phyloP scores from a whole-genome alignment of 495 filamentous ascomycete species.

The Pseudomonodictys pantanalensis region DNA sequence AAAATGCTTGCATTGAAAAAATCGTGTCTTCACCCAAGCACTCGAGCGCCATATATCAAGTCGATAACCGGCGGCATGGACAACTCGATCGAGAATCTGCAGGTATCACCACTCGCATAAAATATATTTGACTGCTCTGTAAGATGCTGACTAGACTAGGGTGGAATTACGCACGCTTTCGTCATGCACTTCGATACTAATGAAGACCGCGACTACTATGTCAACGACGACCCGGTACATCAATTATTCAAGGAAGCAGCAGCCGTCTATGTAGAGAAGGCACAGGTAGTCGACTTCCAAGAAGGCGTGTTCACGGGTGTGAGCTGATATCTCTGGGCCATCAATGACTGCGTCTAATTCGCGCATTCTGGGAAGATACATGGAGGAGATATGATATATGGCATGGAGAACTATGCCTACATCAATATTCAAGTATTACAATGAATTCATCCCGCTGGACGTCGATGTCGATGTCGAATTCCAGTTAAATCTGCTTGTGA shows the following conservation, averaged over 20 bases:
- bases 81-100: slow-evolving; percentile 19
- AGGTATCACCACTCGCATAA: slow-evolving; percentile 22
- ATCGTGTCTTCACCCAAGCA: slow-evolving; percentile 21
- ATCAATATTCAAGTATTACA: no score
- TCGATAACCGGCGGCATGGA: slow-evolving; percentile 27
- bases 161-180: slow-evolving; percentile 48
- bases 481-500: no score
- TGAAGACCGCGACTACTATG: slow-evolving; percentile 48
- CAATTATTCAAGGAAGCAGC: slow-evolving; percentile 40
- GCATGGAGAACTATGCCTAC: no score
- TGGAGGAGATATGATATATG: no score
- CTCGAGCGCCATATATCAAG: slow-evolving; percentile 40
- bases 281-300: slow-evolving; percentile 46
- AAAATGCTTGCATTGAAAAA: slow-evolving; percentile 38
- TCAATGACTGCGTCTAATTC: not conserved
- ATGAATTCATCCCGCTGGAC: no score
- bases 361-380: no score
- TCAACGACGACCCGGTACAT: slow-evolving; percentile 45
- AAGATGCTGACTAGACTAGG: not conserved
- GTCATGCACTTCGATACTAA: slow-evolving; percentile 31
- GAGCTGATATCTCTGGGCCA: not conserved
- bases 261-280: slow-evolving; percentile 42
- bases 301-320: slow-evolving; percentile 36
- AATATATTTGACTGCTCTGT: not conserved
- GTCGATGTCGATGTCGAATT: no score